Evolutionary conservation across 768 basidiomycete genomes (phyloP).

Genomic region (Russula virescens): DNA sequence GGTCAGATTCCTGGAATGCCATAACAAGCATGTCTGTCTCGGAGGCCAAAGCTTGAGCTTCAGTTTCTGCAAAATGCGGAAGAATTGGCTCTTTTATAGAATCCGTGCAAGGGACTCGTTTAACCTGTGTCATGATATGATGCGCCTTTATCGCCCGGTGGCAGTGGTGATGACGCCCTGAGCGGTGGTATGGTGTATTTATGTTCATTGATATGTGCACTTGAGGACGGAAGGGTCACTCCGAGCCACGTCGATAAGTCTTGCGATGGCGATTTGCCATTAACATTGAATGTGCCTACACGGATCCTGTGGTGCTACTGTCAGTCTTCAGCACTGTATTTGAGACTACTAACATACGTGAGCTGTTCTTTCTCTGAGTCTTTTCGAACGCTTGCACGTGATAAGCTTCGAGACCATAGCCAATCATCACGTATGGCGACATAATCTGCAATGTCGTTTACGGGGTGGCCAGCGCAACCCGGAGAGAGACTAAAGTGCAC

Average conservation of each 20-base stretch:
- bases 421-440: constrained; percentile 57
- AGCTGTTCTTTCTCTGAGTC: constrained; percentile 10
- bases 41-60: constrained; percentile 17
- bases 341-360: constrained; percentile 21
- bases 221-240: constrained; percentile 12
- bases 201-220: not conserved
- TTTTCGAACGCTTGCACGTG: constrained; percentile 9
- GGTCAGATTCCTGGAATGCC: constrained; percentile 77
- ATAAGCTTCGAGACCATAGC: constrained; percentile 34
- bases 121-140: constrained; percentile 1
- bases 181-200: constrained; percentile 25
- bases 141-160: constrained; percentile 20
- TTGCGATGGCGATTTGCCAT: constrained; percentile 67
- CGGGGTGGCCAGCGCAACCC: constrained; percentile 55
- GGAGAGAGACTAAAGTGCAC: constrained; percentile 51
- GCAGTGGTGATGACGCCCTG: constrained; percentile 27
- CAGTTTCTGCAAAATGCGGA: not conserved
- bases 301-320: constrained; percentile 44
- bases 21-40: constrained; percentile 69
- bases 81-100: not conserved
- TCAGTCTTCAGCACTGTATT: not conserved
- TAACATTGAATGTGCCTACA: constrained; percentile 80
- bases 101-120: not conserved
- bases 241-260: constrained; percentile 66
- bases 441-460: constrained; percentile 56